Base-by-base conservation (phyloP, 768 basidiomycete species). In the Trametes coccinea region DNA sequence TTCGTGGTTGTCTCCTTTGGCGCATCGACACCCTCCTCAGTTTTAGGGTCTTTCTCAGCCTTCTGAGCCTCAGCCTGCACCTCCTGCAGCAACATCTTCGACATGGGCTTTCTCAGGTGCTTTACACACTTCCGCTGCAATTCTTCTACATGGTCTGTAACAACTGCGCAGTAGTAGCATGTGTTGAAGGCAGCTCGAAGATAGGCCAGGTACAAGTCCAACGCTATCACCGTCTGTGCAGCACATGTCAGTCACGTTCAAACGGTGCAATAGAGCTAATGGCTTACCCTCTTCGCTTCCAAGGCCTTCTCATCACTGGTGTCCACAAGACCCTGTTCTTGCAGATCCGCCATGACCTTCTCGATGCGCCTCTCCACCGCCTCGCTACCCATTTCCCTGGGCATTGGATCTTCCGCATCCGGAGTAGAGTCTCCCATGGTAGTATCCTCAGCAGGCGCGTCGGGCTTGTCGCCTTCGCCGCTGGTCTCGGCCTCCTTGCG, bases 91-190 rank as follows among this genome's bases (percentile, higher is more conserved):
- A 81, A 69, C 59, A 80, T 75, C 75, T 87, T 86, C 61, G 84
- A 82, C 69, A 88, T 70, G 43, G 90, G 84, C 73, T 87, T 89
- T 76, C 96, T 85, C 65, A 90, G 81, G 78, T 99, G 97, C 78
- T 87, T 87, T 69, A 97, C 79, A 82, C 96, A 98, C 78, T 94
- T 93, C 73, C 93, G 86, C 75, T 94, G 89, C 70, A 99, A 82
- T 80, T 97, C 94, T 78, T 99, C 97, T 74, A 90, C 77, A 79
- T 94, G 94, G 78, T 96, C 90, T 73, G 88, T 90, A 67, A 92
- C 85, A 72, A 93, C 87, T 69, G 90, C 88, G 82, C 97, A 99
- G 78, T 99, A 99, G 78, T 96, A 99, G 84, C 97, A 97, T 71
- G 92, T 88, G 83, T 93, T 84, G 77, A 90, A 95, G 56, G 92